These are phyloP conservation scores for Centrapalus pauciflorus DNA, from an alignment of 129 eudicot species.

Conservation along the genomic window DNA sequence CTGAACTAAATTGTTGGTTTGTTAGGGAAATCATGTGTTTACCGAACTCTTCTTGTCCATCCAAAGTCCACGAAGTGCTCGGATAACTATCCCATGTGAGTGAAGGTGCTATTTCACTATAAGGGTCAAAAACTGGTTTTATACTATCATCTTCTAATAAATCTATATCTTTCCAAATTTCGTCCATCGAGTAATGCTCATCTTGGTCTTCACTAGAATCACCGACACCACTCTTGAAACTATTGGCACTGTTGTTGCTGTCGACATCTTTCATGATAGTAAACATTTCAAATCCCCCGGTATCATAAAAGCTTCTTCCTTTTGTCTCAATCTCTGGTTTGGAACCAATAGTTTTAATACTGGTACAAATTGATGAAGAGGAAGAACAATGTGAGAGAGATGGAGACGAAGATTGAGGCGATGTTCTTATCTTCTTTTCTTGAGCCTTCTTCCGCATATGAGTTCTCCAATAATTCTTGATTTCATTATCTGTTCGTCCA, in stretches of 20 bases:
- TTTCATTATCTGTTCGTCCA: constrained; percentile 89
- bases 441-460: constrained; percentile 80
- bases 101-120: constrained; percentile 36
- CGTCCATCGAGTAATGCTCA: constrained; percentile 51
- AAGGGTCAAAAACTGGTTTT: constrained; percentile 41
- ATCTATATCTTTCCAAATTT: constrained; percentile 67
- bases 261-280: constrained; percentile 12
- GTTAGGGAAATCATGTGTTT: constrained; percentile 18
- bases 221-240: constrained; percentile 4
- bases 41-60: constrained; percentile 38
- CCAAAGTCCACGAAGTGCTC: constrained; percentile 43
- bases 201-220: constrained; percentile 16
- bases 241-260: constrained; percentile 2
- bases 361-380: constrained; percentile 31
- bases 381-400: constrained; percentile 38
- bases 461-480: constrained; percentile 91
- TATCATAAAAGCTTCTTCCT: constrained; percentile 44
- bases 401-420: constrained; percentile 26
- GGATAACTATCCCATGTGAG: constrained; percentile 52
- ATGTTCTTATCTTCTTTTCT: constrained; percentile 37
- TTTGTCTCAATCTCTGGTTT: constrained; percentile 22
- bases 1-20: constrained; percentile 18
- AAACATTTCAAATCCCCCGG: constrained; percentile 30
- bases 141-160: constrained; percentile 31
- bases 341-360: constrained; percentile 28